Percentiles rank a stretch among this genome's conserved stretches.
Conservation (phyloP, 2,329 filamentous ascomycete genomes). For the Scedosporium aurantiacum region DNA sequence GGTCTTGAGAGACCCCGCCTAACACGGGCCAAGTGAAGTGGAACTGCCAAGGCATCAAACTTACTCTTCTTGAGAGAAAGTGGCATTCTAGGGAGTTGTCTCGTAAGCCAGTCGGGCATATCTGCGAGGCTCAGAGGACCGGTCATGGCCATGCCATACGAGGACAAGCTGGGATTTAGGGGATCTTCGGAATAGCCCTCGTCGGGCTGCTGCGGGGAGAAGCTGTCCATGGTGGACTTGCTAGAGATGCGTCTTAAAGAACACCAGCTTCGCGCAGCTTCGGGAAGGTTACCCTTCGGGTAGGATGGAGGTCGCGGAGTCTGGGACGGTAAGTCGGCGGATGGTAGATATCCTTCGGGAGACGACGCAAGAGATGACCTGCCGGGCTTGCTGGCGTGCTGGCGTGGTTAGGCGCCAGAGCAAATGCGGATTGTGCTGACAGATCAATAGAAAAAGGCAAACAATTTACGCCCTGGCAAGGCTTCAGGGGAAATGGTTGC, state of each 20-base stretch:
- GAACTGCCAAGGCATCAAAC: slow-evolving; percentile 12
- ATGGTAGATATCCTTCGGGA: background rate
- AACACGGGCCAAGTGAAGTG: background rate
- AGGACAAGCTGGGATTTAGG: slow-evolving; percentile 30
- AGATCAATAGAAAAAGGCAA: background rate
- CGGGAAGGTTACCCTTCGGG: background rate
- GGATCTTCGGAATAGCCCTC: slow-evolving; percentile 81
- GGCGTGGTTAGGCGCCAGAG: background rate
- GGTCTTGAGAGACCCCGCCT: background rate
- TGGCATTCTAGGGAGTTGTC: slow-evolving; percentile 38
- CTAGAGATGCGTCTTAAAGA: background rate
- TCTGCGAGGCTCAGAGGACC: slow-evolving; percentile 27
- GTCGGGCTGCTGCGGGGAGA: slow-evolving; percentile 52
- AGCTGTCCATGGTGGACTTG: background rate
- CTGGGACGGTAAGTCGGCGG: background rate
- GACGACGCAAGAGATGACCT: background rate
- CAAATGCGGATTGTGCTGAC: background rate
- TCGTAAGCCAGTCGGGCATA: slow-evolving; percentile 37
- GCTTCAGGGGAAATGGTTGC: too few relatives aligned
- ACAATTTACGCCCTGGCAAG: too few relatives aligned
- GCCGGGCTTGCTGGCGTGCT: background rate
- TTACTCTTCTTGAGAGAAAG: slow-evolving; percentile 37
- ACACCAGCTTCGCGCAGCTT: too few relatives aligned
- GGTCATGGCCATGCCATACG: slow-evolving; percentile 19
- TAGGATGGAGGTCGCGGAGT: background rate